These are phyloP conservation scores for Yarrowia yakushimensis DNA, from an alignment of 805 yeast genomes.

Conservation along the genomic window DNA sequence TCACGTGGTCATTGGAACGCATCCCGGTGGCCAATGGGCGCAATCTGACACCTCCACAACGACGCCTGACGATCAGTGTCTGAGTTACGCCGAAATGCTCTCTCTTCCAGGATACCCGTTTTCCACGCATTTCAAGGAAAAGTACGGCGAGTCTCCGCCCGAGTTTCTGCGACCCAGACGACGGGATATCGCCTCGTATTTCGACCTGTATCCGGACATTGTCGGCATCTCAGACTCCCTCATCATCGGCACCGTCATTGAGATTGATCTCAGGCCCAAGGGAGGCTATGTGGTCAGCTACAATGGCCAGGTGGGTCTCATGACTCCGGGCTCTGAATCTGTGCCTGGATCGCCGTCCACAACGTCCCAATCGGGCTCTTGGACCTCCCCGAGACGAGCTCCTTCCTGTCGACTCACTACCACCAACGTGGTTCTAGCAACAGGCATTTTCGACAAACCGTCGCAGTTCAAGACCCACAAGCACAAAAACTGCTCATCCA, in stretches of 20 bases:
- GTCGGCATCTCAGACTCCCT: constrained; percentile 32
- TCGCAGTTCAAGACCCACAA: constrained; percentile 25
- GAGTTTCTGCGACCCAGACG: constrained; percentile 35
- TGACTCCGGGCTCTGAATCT: background rate
- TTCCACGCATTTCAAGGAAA: constrained; percentile 29
- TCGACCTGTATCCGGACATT: constrained; percentile 31
- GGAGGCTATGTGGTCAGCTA: constrained; percentile 5
- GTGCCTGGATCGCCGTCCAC: constrained; percentile 3
- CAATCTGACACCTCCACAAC: constrained; percentile 28
- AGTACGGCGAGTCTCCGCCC: constrained; percentile 20
- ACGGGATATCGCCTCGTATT: constrained; percentile 34
- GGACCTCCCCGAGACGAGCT: background rate
- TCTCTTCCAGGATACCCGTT: constrained; percentile 38
- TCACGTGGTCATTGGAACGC: constrained; percentile 34
- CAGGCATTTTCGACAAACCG: constrained; percentile 34
- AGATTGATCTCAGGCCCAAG: background rate
- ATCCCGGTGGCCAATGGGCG: constrained; percentile 40
- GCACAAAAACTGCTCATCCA: constrained; percentile 11
- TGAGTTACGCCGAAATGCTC: constrained; percentile 38
- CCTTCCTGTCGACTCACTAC: background rate
- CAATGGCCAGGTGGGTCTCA: background rate
- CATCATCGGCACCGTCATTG: constrained; percentile 27
- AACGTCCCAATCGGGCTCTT: background rate
- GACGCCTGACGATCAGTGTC: constrained; percentile 27
- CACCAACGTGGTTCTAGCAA: constrained; percentile 31